Evolutionary conservation across 768 basidiomycete species (phyloP).

Genomic region (Rhodotorula graminis): DNA sequence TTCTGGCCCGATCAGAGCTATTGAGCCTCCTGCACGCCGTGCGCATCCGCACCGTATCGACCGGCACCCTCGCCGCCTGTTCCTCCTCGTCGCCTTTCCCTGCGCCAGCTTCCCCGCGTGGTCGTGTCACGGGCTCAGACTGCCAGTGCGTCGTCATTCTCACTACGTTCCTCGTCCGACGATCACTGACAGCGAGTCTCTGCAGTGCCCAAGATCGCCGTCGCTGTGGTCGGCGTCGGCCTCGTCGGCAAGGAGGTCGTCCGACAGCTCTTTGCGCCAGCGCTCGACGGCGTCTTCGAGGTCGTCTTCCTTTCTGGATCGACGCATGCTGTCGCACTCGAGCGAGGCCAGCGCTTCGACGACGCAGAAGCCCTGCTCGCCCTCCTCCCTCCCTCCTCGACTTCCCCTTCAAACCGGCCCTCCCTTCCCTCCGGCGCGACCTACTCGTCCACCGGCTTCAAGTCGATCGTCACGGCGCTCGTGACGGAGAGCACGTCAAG

Average conservation of each 20-base stretch:
- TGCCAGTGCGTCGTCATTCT: no score
- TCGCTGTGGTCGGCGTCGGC: conserved; percentile 84
- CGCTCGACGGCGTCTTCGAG: conserved; percentile 48
- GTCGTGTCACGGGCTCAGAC: no score
- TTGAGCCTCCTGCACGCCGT: no score
- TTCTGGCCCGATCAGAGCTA: no score
- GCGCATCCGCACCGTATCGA: no score
- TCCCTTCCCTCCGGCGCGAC: conserved; percentile 34
- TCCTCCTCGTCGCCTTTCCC: no score
- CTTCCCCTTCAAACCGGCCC: conserved; percentile 18
- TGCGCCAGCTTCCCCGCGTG: no score
- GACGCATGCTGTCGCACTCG: conserved; percentile 44
- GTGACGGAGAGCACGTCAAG: not conserved
- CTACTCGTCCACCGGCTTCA: conserved; percentile 23
- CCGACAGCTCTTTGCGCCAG: conserved; percentile 66
- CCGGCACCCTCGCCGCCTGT: no score
- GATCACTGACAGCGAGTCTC: no score
- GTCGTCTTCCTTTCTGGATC: conserved; percentile 50
- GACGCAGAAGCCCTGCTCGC: conserved; percentile 17
- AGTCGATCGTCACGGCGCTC: conserved; percentile 26
- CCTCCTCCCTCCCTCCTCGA: conserved; percentile 40
- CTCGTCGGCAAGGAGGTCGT: conserved; percentile 82
- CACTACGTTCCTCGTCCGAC: no score
- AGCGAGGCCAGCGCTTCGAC: conserved; percentile 17
- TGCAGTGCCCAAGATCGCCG: conserved; percentile 40